These are phyloP conservation scores for Microdochium nivale DNA, from an alignment of 2,329 filamentous ascomycete genomes.

Conservation along the genomic window DNA sequence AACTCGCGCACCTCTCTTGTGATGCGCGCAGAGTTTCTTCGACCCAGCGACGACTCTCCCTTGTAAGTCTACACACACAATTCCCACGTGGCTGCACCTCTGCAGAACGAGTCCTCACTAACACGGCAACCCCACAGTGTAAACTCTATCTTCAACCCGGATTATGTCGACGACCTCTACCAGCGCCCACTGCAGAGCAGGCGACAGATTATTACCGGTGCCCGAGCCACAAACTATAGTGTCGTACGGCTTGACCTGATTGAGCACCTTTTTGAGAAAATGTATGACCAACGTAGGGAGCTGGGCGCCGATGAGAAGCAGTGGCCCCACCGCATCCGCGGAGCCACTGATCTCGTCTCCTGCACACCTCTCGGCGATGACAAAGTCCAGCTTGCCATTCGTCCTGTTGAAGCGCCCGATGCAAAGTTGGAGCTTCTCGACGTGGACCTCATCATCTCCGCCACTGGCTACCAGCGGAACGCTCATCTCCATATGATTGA, in stretches of 20 bases:
- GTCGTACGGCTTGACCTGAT: constrained; percentile 88
- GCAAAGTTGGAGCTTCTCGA: constrained; percentile 51
- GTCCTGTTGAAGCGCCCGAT: constrained; percentile 29
- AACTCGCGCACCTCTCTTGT: constrained; percentile 70
- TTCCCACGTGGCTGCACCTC: not conserved
- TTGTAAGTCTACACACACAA: constrained; percentile 53
- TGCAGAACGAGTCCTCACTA: not conserved
- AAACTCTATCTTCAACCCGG: constrained; percentile 93
- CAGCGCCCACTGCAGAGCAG: constrained; percentile 56
- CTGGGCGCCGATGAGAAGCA: constrained; percentile 57
- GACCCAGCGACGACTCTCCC: constrained; percentile 89
- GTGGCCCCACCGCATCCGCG: constrained; percentile 78
- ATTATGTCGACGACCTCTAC: constrained; percentile 71
- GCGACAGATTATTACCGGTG: constrained; percentile 50
- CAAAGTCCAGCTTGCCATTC: constrained; percentile 50
- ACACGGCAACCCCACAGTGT: constrained; percentile 48
- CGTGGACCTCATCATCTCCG: constrained; percentile 75
- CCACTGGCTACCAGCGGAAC: constrained; percentile 76
- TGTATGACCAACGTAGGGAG: constrained; percentile 77
- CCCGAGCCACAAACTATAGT: constrained; percentile 86
- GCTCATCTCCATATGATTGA: constrained; percentile 71
- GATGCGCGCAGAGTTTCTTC: constrained; percentile 74
- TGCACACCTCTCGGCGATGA: constrained; percentile 43
- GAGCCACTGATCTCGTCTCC: constrained; percentile 55
- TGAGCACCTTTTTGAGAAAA: constrained; percentile 76